Base-by-base conservation (phyloP, 2,329 filamentous ascomycete genomes). In the Fusarium coffeatum region DNA sequence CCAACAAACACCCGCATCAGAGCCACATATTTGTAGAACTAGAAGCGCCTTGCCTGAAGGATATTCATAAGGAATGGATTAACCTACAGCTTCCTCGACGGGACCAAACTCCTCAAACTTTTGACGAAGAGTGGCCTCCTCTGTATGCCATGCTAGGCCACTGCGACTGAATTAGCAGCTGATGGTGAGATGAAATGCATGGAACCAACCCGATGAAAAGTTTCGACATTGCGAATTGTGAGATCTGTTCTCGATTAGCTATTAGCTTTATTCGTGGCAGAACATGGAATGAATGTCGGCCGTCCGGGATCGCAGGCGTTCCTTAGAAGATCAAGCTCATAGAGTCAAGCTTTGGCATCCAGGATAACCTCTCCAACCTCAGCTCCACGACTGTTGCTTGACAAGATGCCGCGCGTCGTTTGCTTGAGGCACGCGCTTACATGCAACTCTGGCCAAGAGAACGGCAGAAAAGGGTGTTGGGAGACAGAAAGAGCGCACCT, bases 111-210 rank as follows among this genome's bases (percentile, higher is more conserved):
- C 91, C 81, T 95, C 91, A 81, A 99, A 99, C 83, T 97, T 97
- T 79, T 91, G 85, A 78, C 93, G 92, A 72, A 99, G 86, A 74
- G 93, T 94, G 46, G 84, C 83, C 83, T 98, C 95, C 82, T 97
- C 94, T 71, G 96, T 99, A 85, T 98, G 94, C 96, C 96, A 99
- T 78, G 96, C 93, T 75, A 99, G 93, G 87, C 96, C 96, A 79
- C 95, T 71, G 97, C 48, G 25, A 47, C 49, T 43, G 49, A 30
- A 60, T 78, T 59, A 79, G 77, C 58, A 58, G 37, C 46, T 55
- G 59, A 58, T 40, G 53, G 20, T 37, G 30, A 27, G 18, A 42
- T 20, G 27, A 22, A 55, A 30, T 34, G 22, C 7, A 42, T 54
- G 41, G 27, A 13, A 70, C 68, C 27, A 65, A 70, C 68, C 68